Conservation (phyloP, 768 basidiomycete species). For the Gymnopilus dilepis region DNA sequence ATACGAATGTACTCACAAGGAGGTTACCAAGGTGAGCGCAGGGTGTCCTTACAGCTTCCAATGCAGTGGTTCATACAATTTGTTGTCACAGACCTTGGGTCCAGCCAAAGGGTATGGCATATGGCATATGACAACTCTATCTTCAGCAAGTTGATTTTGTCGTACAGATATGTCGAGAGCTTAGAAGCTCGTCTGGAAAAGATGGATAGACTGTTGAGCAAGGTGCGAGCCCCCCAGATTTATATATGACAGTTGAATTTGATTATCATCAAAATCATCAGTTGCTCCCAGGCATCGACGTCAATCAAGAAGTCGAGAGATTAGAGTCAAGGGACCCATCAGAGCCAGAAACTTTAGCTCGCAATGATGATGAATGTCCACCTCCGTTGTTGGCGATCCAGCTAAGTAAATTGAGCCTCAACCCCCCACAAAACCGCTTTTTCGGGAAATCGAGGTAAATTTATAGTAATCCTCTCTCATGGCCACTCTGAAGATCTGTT, state of each 20-base stretch:
- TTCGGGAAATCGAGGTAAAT: slow-evolving; percentile 53
- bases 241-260: neutral
- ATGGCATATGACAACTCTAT: neutral
- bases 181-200: slow-evolving; percentile 67
- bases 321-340: slow-evolving; percentile 41
- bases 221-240: slow-evolving; percentile 39
- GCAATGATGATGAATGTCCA: slow-evolving; percentile 40
- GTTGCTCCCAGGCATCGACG: slow-evolving; percentile 62
- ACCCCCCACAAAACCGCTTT: slow-evolving; percentile 47
- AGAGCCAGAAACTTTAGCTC: slow-evolving; percentile 37
- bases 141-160: slow-evolving; percentile 37
- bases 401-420: slow-evolving; percentile 41
- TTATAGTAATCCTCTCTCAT: neutral
- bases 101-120: slow-evolving; percentile 61
- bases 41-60: neutral
- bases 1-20: slow-evolving; percentile 69
- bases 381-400: slow-evolving; percentile 33
- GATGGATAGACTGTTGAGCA: slow-evolving; percentile 64
- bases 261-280: slow-evolving; percentile 11
- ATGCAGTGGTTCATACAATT: neutral
- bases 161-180: slow-evolving; percentile 60
- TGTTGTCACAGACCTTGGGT: slow-evolving; percentile 50
- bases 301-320: slow-evolving; percentile 61
- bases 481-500: neutral
- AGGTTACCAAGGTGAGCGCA: slow-evolving; percentile 65